Evolutionary conservation across 2,329 filamentous ascomycete genomes (phyloP).

Genomic region (Epichloe typhina): DNA sequence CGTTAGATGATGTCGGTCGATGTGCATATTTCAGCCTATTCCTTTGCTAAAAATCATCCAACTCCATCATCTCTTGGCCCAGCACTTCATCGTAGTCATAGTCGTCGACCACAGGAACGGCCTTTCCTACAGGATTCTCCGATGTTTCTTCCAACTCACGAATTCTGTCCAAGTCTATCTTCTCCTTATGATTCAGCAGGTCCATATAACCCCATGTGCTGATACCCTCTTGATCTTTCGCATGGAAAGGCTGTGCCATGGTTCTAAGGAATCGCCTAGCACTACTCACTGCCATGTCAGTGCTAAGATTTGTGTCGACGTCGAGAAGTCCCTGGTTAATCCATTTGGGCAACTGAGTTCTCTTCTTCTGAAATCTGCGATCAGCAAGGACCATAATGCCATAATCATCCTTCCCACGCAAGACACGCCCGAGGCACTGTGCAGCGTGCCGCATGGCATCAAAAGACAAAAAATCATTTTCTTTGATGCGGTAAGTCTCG

Average conservation of each 20-base stretch:
- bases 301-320: conserved; percentile 78
- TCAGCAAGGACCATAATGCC: conserved; percentile 99
- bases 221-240: conserved; percentile 78
- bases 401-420: conserved; percentile 95
- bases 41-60: conserved; percentile 21
- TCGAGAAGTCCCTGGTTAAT: conserved; percentile 81
- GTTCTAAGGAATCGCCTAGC: conserved; percentile 80
- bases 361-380: conserved; percentile 83
- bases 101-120: conserved; percentile 18
- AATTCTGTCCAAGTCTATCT: conserved; percentile 56
- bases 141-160: conserved; percentile 40
- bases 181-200: conserved; percentile 64
- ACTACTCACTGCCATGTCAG: conserved; percentile 83
- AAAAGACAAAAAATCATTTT: conserved; percentile 97
- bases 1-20: background rate
- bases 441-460: conserved; percentile 99
- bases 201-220: conserved; percentile 82
- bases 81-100: conserved; percentile 40
- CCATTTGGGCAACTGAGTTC: conserved; percentile 87
- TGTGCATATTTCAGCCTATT: too few relatives aligned
- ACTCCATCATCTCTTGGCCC: conserved; percentile 43
- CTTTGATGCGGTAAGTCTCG: conserved; percentile 90
- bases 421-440: conserved; percentile 86
- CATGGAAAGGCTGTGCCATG: conserved; percentile 83
- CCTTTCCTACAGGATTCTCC: conserved; percentile 13